phyloP scores from a whole-genome alignment of 208 protist genomes.

The Leishmania aethiopica region DNA sequence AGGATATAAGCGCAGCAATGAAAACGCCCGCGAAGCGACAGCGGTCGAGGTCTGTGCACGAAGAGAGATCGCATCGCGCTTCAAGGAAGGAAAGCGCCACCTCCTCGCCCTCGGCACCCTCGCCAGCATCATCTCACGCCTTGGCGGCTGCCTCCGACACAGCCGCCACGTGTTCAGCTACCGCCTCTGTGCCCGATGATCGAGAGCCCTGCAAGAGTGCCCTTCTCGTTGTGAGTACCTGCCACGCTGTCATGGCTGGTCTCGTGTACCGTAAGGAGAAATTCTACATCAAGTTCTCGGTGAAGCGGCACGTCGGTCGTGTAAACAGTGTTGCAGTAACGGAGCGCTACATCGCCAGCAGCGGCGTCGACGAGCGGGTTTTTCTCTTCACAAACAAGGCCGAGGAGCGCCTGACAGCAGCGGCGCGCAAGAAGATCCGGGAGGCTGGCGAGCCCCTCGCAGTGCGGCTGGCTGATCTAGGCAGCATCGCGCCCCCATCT shows the following conservation, averaged over 20 bases:
- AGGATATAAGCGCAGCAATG: neutral
- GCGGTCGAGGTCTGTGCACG: neutral
- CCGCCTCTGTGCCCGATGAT: neutral
- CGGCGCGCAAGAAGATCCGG: conserved; percentile 29
- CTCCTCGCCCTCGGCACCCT: neutral
- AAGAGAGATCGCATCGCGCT: neutral
- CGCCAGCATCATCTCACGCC: neutral
- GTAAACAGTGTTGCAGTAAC: conserved; percentile 47
- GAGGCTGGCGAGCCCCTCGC: conserved; percentile 41
- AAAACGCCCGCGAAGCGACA: conserved; percentile 14
- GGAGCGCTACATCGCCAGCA: conserved; percentile 58
- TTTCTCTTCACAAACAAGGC: conserved; percentile 84
- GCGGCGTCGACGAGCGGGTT: conserved; percentile 75
- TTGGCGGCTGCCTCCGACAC: neutral
- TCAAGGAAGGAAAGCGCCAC: neutral
- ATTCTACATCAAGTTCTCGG: conserved; percentile 75
- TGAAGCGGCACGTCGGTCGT: conserved; percentile 72
- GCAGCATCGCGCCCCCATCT: conserved; percentile 56
- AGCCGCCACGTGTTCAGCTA: neutral
- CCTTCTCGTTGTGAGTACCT: conserved; percentile 74
- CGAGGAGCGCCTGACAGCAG: conserved; percentile 33
- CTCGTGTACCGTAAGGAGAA: conserved; percentile 49
- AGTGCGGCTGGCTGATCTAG: conserved; percentile 65
- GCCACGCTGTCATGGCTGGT: conserved; percentile 77
- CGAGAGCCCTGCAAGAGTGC: conserved; percentile 36